phyloP scores from a whole-genome alignment of 2,329 filamentous ascomycete species.

The Sclerotinia minor region DNA sequence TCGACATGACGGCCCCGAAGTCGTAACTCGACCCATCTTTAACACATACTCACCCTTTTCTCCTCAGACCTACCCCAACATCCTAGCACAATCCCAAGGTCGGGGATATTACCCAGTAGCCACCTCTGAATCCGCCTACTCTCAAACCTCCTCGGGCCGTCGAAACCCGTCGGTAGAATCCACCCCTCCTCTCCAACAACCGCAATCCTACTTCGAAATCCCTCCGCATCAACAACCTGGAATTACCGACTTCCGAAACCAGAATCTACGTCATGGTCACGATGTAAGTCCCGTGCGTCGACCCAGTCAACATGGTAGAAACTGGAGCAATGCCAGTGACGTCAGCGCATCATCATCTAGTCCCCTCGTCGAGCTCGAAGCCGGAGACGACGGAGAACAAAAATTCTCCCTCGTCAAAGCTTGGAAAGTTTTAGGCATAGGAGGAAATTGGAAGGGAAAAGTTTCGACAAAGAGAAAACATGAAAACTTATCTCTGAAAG shows the following conservation, averaged over 20 bases:
- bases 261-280: slow-evolving; percentile 21
- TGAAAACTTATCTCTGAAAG: not conserved
- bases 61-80: not conserved
- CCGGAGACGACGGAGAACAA: slow-evolving; percentile 15
- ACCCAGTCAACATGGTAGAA: slow-evolving; percentile 20
- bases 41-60: slow-evolving; percentile 21
- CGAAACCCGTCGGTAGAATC: slow-evolving; percentile 19
- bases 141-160: slow-evolving; percentile 5
- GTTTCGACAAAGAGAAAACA: not conserved
- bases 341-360: slow-evolving; percentile 13
- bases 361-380: slow-evolving; percentile 23
- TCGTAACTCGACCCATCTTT: slow-evolving; percentile 31
- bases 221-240: slow-evolving; percentile 1
- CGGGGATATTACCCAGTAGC: slow-evolving; percentile 21
- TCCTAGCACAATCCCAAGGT: not conserved
- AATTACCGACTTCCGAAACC: slow-evolving; percentile 3
- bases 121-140: slow-evolving; percentile 21
- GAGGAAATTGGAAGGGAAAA: slow-evolving; percentile 13
- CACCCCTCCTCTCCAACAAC: slow-evolving; percentile 15
- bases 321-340: slow-evolving; percentile 25
- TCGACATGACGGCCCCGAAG: slow-evolving; percentile 29
- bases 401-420: slow-evolving; percentile 14
- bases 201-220: slow-evolving; percentile 20
- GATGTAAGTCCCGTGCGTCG: slow-evolving; percentile 15
- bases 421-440: slow-evolving; percentile 18